A percentile compares a stretch with the other conserved stretches of the same genome.
phyloP scores from a whole-genome alignment of 2,329 filamentous ascomycete genomes.

The Endoconidiophora polonica region DNA sequence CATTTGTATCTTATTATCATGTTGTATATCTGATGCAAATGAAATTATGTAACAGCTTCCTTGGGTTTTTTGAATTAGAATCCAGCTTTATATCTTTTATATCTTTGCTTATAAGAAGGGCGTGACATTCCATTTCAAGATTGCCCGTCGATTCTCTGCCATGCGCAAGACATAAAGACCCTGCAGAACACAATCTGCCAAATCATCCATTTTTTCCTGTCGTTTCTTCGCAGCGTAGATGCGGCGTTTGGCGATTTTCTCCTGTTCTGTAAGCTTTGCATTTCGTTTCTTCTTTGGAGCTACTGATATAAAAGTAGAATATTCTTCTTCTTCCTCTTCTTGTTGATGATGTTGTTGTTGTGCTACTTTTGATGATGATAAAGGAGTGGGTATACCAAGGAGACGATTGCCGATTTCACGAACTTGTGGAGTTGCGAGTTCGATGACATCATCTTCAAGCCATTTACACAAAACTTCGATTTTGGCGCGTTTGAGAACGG shows the following conservation, averaged over 20 bases:
- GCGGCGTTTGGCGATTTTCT: not conserved
- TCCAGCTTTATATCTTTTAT: too few species aligned
- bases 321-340: not conserved
- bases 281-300: not conserved
- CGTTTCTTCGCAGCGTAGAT: not conserved
- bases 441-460: conserved; percentile 1
- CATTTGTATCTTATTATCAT: too few species aligned
- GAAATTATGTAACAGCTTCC: too few species aligned
- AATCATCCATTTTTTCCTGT: conserved; percentile 5
- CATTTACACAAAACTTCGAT: conserved; percentile 5
- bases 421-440: conserved; percentile 3
- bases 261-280: not conserved
- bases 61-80: too few species aligned
- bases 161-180: conserved; percentile 6
- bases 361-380: not conserved
- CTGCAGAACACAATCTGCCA: conserved; percentile 8
- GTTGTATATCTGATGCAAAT: too few species aligned
- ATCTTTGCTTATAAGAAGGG: not conserved
- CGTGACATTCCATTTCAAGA: not conserved
- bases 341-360: not conserved
- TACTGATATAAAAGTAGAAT: too few species aligned
- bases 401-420: not conserved
- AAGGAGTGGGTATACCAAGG: not conserved
- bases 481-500: conserved; percentile 4
- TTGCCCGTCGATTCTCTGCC: conserved; percentile 4